phyloP scores from a whole-genome alignment of 2,329 filamentous ascomycete species.

The Ilyonectria sp. region DNA sequence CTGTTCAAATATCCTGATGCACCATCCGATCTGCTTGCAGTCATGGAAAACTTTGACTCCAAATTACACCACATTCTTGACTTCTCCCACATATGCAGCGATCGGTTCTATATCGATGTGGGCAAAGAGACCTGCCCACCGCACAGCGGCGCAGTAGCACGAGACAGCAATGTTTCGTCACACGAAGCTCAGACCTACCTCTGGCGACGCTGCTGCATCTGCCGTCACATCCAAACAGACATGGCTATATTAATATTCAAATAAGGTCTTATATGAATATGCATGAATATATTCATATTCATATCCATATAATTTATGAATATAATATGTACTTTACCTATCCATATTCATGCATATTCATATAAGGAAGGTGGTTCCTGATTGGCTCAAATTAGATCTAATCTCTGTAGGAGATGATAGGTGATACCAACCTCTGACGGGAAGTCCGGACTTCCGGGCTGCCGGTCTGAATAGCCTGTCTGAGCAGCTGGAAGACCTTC shows the following conservation, averaged over 20 bases:
- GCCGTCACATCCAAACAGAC: too few relatives aligned
- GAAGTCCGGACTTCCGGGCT: neutral
- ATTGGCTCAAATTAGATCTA: too few relatives aligned
- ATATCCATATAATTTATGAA: neutral
- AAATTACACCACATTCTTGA: slow-evolving; percentile 11
- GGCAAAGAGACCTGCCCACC: slow-evolving; percentile 23
- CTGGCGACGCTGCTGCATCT: too few relatives aligned
- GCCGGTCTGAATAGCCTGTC: neutral
- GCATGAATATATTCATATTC: neutral
- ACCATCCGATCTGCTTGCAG: neutral
- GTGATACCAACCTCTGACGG: neutral
- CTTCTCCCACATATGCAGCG: slow-evolving; percentile 19
- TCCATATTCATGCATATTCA: neutral
- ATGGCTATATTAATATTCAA: too few relatives aligned
- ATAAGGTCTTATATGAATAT: neutral
- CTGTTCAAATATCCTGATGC: neutral
- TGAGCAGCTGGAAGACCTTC: neutral
- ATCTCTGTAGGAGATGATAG: neutral
- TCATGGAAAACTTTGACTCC: slow-evolving; percentile 3
- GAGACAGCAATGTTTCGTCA: too few relatives aligned
- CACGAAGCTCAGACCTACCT: too few relatives aligned
- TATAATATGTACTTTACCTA: neutral
- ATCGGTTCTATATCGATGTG: slow-evolving; percentile 19
- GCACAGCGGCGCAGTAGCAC: neutral
- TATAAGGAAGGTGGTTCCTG: neutral